A percentile compares a stretch with the other conserved stretches of the same genome.
phyloP scores from a whole-genome alignment of 1,139 yeast species.

The Yamadazyma blattariae region DNA sequence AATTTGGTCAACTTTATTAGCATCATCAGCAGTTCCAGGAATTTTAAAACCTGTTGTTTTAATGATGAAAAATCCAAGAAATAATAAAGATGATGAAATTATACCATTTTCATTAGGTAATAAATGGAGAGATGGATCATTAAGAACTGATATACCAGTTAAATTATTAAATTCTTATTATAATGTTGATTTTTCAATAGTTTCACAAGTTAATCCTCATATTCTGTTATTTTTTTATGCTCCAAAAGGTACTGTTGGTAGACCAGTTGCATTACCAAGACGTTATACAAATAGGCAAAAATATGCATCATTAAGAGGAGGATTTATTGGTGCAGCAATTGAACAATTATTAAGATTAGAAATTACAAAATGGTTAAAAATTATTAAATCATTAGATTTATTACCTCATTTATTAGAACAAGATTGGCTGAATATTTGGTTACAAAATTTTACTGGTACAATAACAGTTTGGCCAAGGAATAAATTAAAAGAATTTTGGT shows the following conservation, averaged over 20 bases:
- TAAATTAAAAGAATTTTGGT: conserved; percentile 55
- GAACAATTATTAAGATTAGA: conserved; percentile 73
- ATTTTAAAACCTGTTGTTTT: conserved; percentile 78
- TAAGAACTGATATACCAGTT: conserved; percentile 70
- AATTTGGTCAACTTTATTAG: conserved; percentile 77
- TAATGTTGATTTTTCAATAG: conserved; percentile 73
- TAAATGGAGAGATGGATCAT: conserved; percentile 73
- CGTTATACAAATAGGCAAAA: conserved; percentile 40
- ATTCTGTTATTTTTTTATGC: conserved; percentile 74
- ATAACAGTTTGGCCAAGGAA: conserved; percentile 77
- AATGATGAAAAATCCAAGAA: conserved; percentile 61
- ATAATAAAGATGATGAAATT: conserved; percentile 29
- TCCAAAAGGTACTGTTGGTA: conserved; percentile 78
- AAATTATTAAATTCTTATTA: conserved; percentile 71
- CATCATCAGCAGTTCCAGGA: conserved; percentile 83
- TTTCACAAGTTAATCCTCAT: conserved; percentile 83
- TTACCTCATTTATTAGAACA: conserved; percentile 69
- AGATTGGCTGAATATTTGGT: conserved; percentile 78
- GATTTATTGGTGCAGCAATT: conserved; percentile 68
- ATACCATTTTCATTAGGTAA: conserved; percentile 72
- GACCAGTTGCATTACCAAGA: conserved; percentile 62
- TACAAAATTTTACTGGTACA: conserved; percentile 72
- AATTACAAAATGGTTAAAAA: conserved; percentile 70
- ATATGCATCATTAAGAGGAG: conserved; percentile 62
- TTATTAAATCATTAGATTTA: conserved; percentile 62